A percentile compares a stretch with the other conserved stretches of the same genome.
Conservation (phyloP, 2,329 filamentous ascomycete genomes). For the Coniella lustricola region DNA sequence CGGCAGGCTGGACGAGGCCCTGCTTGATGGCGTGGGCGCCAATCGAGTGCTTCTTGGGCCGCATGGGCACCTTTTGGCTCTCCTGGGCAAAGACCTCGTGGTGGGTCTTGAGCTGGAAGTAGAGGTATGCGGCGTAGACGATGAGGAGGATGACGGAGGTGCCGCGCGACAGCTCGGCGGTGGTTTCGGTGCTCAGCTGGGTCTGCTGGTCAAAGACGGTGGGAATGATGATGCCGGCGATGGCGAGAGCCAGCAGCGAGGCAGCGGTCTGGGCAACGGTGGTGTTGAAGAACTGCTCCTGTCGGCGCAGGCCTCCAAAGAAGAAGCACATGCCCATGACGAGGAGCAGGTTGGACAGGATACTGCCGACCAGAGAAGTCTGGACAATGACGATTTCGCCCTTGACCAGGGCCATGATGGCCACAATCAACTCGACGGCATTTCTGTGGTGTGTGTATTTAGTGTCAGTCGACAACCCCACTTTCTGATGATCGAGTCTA, state of each 20-base stretch:
- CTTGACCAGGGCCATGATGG: slow-evolving; percentile 72
- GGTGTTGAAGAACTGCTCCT: slow-evolving; percentile 84
- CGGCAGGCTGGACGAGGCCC: slow-evolving; percentile 34
- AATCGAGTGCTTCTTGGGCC: slow-evolving; percentile 21
- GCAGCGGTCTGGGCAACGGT: slow-evolving; percentile 87
- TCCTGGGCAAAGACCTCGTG: slow-evolving; percentile 70
- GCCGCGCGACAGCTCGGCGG: slow-evolving; percentile 61
- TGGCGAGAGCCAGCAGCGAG: slow-evolving; percentile 69
- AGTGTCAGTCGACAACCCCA: too few relatives aligned
- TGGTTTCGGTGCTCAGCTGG: slow-evolving; percentile 36
- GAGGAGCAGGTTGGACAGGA: slow-evolving; percentile 82
- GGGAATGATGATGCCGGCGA: slow-evolving; percentile 79
- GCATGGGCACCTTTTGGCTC: slow-evolving; percentile 62
- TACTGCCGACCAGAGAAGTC: slow-evolving; percentile 85
- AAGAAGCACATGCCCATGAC: slow-evolving; percentile 93
- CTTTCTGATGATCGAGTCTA: too few relatives aligned
- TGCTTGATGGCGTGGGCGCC: slow-evolving; percentile 30
- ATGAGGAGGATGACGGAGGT: slow-evolving; percentile 74
- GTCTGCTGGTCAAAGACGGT: slow-evolving; percentile 66
- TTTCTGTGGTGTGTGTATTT: slow-evolving; percentile 48
- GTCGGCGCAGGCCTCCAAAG: slow-evolving; percentile 69
- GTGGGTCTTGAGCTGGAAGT: slow-evolving; percentile 90
- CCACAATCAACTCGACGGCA: slow-evolving; percentile 83
- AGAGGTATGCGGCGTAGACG: slow-evolving; percentile 76
- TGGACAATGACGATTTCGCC: slow-evolving; percentile 78